phyloP scores from a whole-genome alignment of 257 asterid genomes.

The Rubia yunnanensis region DNA sequence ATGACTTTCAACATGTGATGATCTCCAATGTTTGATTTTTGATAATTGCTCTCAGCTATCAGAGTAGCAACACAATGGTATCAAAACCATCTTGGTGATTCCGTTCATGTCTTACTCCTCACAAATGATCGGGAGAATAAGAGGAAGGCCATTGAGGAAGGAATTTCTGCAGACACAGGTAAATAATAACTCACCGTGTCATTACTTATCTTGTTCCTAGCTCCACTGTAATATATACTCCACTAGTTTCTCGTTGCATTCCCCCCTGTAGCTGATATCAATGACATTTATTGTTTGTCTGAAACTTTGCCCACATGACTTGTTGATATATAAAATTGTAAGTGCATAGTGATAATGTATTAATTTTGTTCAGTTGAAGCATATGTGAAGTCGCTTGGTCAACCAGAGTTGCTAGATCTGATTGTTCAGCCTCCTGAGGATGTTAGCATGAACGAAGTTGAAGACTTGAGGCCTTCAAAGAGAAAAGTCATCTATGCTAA shows the following conservation, averaged over 20 bases:
- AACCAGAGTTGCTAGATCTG: slow-evolving; percentile 81
- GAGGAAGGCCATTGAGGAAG: slow-evolving; percentile 72
- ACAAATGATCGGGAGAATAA: slow-evolving; percentile 90
- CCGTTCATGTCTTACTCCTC: slow-evolving; percentile 53
- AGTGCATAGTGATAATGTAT: slow-evolving; percentile 13
- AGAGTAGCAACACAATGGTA: slow-evolving; percentile 93
- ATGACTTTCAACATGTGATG: not conserved
- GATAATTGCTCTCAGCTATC: slow-evolving; percentile 49
- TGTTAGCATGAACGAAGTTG: slow-evolving; percentile 72
- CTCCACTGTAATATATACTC: not conserved
- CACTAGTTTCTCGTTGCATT: not conserved
- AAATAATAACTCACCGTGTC: not conserved
- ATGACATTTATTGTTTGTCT: not conserved
- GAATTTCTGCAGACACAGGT: slow-evolving; percentile 93
- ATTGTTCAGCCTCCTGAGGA: slow-evolving; percentile 87
- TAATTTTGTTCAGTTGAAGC: slow-evolving; percentile 64
- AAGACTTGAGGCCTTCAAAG: slow-evolving; percentile 85
- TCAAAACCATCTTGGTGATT: slow-evolving; percentile 73
- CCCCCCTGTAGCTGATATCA: not conserved
- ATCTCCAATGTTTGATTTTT: not conserved
- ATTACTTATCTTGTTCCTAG: not conserved
- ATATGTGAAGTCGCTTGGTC: slow-evolving; percentile 79
- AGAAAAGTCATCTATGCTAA: slow-evolving; percentile 75
- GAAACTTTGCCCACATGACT: not conserved
- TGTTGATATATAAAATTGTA: not conserved